Evolutionary conservation across 2,329 filamentous ascomycete genomes (phyloP), one percentile per base, ranked within the genome.

Genomic region (Aspergillus pseudoviridinutans): DNA sequence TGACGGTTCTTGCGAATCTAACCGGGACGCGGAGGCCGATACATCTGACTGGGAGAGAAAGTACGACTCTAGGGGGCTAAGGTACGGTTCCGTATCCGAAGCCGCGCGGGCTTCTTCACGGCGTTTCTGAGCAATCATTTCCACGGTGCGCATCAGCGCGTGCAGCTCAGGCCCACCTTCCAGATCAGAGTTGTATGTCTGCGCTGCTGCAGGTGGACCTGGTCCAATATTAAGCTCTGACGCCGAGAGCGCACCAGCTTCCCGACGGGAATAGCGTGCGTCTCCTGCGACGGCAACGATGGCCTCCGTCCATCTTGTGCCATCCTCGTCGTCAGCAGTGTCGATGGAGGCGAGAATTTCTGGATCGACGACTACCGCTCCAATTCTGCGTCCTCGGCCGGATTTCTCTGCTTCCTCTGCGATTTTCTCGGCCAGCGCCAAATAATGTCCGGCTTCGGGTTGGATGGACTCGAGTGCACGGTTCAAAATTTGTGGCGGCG

Each of bases 11-110:
- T 35, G 27, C 5, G 56, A 25, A 5, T 59, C 56, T 20, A 28
- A 41, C 8, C 66, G 85, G 83, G 68, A 91, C 89, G 50, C 85
- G 14, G 35, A 1, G 35, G 41, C 5, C 8, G 56, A 38, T 17
- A 41, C 20, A 8, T 66, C 62, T 9, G 58, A 58, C 47, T 67
- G 61, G 8, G 84, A 66, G 84, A 87, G 61, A 67, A 77, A 70
- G 60, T 74, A 67, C 35, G 64, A 64, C 64, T 74, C 69, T 5
- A 75, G 58, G 1, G 64, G 65, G 35, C 63, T 67, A 8, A 71
- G 56, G 50, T 50, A 49, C 22, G 61, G 53, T n/a, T 61, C 50
- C 17, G 56, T 56, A 3, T 57, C 55, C 22, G 64, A 54, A 24
- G 63, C 61, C 12, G 51, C 53, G 3, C 58, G 58, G 14, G 63